Conservation (phyloP, 2,329 filamentous ascomycete species). For the Hypoxylon sp. region DNA sequence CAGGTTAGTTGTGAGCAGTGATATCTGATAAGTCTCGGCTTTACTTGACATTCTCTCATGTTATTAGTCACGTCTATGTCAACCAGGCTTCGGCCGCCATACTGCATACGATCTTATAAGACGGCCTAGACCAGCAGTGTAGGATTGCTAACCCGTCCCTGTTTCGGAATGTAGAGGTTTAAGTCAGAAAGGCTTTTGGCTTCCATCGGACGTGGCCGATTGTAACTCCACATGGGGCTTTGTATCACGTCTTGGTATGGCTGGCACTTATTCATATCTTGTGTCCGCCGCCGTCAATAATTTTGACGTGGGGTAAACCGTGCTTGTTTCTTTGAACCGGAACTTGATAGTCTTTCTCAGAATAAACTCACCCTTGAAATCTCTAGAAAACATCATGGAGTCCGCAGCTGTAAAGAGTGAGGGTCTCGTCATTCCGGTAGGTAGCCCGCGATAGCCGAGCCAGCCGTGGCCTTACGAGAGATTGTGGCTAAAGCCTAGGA, state of each 20-base stretch:
- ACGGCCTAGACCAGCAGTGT: background rate
- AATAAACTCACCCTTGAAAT: background rate
- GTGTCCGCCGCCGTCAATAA: background rate
- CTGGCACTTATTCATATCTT: background rate
- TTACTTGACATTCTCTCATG: slow-evolving; percentile 4
- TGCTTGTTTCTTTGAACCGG: background rate
- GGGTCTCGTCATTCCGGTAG: slow-evolving; percentile 63
- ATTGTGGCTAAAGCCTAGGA: slow-evolving; percentile 19
- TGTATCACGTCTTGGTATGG: background rate
- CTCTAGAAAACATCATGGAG: slow-evolving; percentile 43
- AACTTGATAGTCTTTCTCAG: no score
- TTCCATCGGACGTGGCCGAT: slow-evolving; percentile 20
- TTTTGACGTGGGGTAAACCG: background rate
- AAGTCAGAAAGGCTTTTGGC: background rate
- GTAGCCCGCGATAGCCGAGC: slow-evolving; percentile 26
- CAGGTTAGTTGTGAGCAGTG: slow-evolving; percentile 4
- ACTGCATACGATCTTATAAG: background rate
- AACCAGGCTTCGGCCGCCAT: background rate
- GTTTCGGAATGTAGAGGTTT: background rate
- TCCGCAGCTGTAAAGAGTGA: slow-evolving; percentile 58
- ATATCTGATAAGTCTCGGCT: background rate
- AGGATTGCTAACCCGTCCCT: background rate
- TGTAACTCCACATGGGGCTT: background rate
- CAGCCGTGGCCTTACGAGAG: background rate
- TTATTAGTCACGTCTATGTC: slow-evolving; percentile 17